Base-by-base conservation (phyloP, 192 early-diverging fungal species). In the Entomortierella beljakovae region DNA sequence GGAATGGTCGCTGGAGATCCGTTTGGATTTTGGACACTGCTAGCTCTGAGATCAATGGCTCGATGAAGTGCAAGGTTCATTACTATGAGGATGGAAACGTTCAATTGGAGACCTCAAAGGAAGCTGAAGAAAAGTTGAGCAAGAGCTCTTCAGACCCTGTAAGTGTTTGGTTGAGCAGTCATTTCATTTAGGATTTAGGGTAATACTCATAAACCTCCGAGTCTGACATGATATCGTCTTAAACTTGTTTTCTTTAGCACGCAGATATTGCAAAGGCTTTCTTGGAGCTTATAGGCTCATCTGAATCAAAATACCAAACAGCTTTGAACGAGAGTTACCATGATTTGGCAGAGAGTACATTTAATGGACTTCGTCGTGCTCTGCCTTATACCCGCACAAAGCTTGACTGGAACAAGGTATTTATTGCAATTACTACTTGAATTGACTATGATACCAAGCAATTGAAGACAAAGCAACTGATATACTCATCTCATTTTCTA, bases 61-160 rank as follows among this genome's bases (percentile, higher is more conserved):
- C 76, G 18, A 70, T 92, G 29, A 90, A 90, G 69, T 92, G 94
- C 25, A 85, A 91, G 48, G 96, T 99, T 20, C 98, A 99, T 70
- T 99, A 99, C 81, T 99, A 96, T 81, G 98, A 99, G 86, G 97
- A 99, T 69, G 98, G 98, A 18, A 99, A 99, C 67, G 97, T 99
- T 42, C 98, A 99, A 82, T 80, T 98, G 46, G 92, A 95, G 58
- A 86, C 93, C 25, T 83, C 87, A 25, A 94, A 95, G 66, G 91
- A 94, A 8, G 76, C 92, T 48, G 84, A 85, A 48, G 61, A 82
- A n/a, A 75, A 79, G 66, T 23, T 79, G 52, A 43, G 28, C 56
- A 70, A 61, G 57, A 51, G 25, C 26, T 42, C 70, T 2, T 54
- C 71, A 16, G 70, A 81, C 10, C 75, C 75, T 58, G 75, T 79